A percentile compares a stretch with the other conserved stretches of the same genome.
phyloP scores from a whole-genome alignment of 495 filamentous ascomycete genomes.

The Neurospora intermedia region DNA sequence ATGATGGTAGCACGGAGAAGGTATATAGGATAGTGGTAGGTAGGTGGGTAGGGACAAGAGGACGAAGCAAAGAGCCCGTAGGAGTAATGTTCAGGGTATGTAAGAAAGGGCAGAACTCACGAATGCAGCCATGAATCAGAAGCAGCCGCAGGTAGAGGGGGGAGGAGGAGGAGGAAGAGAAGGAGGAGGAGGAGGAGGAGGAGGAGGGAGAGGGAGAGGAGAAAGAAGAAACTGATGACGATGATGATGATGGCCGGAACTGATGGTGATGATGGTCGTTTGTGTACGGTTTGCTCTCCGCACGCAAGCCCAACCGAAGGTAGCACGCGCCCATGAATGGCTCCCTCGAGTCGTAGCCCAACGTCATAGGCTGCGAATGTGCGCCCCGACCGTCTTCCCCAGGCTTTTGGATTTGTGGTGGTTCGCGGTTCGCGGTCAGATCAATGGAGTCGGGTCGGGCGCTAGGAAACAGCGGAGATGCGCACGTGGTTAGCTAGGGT shows the following conservation, averaged over 20 bases:
- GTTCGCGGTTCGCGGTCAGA: not conserved
- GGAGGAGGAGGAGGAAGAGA: not conserved
- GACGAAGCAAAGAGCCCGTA: not conserved
- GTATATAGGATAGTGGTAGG: not conserved
- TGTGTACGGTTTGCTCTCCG: not conserved
- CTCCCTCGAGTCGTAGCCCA: not conserved
- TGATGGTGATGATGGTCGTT: not conserved
- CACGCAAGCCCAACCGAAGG: not conserved
- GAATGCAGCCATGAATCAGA: conserved; percentile 35
- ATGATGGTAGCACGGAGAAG: not conserved
- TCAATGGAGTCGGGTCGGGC: not conserved
- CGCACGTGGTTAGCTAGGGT: not conserved
- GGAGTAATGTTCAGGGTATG: conserved; percentile 21
- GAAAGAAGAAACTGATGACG: not conserved
- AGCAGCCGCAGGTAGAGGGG: not conserved
- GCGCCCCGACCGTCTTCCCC: not conserved
- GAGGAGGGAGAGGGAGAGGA: not conserved
- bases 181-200: not conserved
- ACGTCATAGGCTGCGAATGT: not conserved
- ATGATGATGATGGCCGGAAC: not conserved
- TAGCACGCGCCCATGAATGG: not conserved
- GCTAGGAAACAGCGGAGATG: not conserved
- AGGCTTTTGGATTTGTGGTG: not conserved
- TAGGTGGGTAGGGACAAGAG: not conserved
- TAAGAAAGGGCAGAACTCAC: conserved; percentile 23